phyloP scores from a whole-genome alignment of 371 early-diverging fungal genomes.

The Circinella umbellata region DNA sequence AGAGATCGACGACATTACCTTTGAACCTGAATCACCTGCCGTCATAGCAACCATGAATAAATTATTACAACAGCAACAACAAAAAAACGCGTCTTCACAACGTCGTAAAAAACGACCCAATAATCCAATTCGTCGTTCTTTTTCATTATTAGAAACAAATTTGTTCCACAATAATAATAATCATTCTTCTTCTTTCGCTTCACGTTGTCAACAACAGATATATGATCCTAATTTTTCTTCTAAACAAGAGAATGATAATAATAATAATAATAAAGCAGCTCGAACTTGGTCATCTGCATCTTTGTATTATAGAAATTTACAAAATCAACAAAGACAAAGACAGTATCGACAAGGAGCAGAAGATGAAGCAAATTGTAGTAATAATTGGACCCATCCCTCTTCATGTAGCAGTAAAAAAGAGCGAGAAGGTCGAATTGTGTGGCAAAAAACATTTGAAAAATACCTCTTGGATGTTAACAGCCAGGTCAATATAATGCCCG shows the following conservation, averaged over 20 bases:
- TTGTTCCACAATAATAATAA: conserved; percentile 16
- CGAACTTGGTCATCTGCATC: conserved; percentile 4
- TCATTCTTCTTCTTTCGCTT: too few relatives aligned
- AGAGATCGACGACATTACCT: conserved; percentile 33
- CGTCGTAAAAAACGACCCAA: conserved; percentile 6
- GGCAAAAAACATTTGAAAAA: conserved; percentile 20
- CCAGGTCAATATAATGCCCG: conserved; percentile 6
- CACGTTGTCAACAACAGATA: too few relatives aligned
- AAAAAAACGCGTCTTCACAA: background rate
- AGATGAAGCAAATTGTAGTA: background rate
- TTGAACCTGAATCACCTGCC: conserved; percentile 23
- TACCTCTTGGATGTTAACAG: conserved; percentile 12
- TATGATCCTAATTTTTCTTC: background rate
- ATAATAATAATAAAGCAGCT: conserved; percentile 2
- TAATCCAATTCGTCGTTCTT: conserved; percentile 32
- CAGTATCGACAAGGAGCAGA: too few relatives aligned
- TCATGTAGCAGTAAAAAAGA: conserved; percentile 21
- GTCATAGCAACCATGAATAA: conserved; percentile 5
- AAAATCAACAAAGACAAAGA: background rate
- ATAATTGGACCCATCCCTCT: background rate
- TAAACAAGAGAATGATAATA: background rate
- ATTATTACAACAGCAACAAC: background rate
- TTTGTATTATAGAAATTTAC: conserved; percentile 1
- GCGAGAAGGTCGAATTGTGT: conserved; percentile 22
- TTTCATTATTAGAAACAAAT: conserved; percentile 39